Percentiles rank a stretch among this genome's conserved stretches.
Evolutionary conservation across 2,329 filamentous ascomycete genomes (phyloP).

Genomic region (Tympanopsis confertula): DNA sequence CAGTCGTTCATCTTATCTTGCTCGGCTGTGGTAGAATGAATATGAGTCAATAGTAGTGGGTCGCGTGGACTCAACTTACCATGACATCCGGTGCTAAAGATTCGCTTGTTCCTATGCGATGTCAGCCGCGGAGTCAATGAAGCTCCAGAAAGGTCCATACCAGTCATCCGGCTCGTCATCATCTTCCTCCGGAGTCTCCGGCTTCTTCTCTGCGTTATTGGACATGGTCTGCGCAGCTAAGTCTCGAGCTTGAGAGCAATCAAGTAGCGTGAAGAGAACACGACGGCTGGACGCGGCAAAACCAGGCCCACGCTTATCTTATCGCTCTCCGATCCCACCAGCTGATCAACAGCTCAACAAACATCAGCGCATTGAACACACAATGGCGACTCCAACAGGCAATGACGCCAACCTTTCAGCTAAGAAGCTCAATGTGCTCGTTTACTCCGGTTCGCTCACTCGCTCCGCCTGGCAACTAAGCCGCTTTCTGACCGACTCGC

Average conservation of each 20-base stretch:
- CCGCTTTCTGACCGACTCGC: conserved; percentile 11
- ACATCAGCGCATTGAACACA: no score
- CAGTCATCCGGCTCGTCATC: conserved; percentile 94
- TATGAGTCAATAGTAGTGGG: conserved; percentile 1
- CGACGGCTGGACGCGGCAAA: no score
- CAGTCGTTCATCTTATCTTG: conserved; percentile 88
- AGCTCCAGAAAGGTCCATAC: conserved; percentile 35
- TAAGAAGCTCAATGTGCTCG: conserved; percentile 75
- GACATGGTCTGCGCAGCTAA: conserved; percentile 31
- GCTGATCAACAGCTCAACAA: no score
- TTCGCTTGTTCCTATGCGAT: conserved; percentile 75
- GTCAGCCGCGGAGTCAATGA: conserved; percentile 4
- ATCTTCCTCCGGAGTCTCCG: conserved; percentile 32
- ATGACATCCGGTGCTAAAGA: conserved; percentile 90
- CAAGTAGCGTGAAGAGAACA: no score
- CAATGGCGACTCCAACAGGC: conserved; percentile 13
- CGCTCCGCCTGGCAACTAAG: conserved; percentile 10
- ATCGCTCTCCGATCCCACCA: no score
- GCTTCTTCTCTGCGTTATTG: conserved; percentile 34
- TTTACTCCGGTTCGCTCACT: conserved; percentile 63
- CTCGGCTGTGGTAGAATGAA: conserved; percentile 46
- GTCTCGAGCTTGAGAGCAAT: no score
- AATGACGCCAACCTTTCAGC: conserved; percentile 38
- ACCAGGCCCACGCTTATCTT: no score
- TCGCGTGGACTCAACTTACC: conserved; percentile 38